Evolutionary conservation across 441 rosid species (phyloP).

Genomic region (Pelargonium cotyledonis): DNA sequence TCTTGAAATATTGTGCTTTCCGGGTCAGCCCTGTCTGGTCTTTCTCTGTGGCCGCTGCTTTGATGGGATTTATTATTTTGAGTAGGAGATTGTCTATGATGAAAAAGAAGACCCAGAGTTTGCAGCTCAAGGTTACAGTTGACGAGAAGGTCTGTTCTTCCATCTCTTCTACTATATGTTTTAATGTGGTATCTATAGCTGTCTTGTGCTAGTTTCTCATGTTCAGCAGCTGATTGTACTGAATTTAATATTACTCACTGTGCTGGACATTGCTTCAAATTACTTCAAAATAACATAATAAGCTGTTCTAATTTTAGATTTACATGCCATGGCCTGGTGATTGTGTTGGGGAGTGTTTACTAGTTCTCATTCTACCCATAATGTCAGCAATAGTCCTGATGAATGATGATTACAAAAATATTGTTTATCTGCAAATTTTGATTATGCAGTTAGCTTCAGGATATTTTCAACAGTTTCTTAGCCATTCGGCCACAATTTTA

Average conservation of each 20-base stretch:
- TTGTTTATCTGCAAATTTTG: not conserved
- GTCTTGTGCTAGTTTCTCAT: not conserved
- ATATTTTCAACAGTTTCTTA: too few relatives aligned
- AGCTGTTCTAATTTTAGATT: not conserved
- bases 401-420: not conserved
- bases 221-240: not conserved
- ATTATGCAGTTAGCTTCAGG: not conserved
- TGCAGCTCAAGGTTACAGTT: slow-evolving; percentile 71
- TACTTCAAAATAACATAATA: not conserved
- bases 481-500: too few relatives aligned
- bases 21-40: slow-evolving; percentile 80
- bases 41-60: slow-evolving; percentile 79
- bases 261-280: not conserved
- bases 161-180: slow-evolving; percentile 16
- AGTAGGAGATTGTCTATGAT: slow-evolving; percentile 67
- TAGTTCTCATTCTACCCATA: too few relatives aligned
- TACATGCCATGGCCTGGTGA: not conserved
- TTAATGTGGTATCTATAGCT: not conserved
- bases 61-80: slow-evolving; percentile 69
- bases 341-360: not conserved
- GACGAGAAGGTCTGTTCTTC: slow-evolving; percentile 70
- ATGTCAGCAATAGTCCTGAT: too few relatives aligned
- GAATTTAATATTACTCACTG: not conserved
- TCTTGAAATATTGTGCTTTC: slow-evolving; percentile 63
- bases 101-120: slow-evolving; percentile 55